A percentile compares a stretch with the other conserved stretches of the same genome.
Evolutionary conservation across 306 rosid genomes (phyloP).

Genomic region (Dicorynia guianensis): DNA sequence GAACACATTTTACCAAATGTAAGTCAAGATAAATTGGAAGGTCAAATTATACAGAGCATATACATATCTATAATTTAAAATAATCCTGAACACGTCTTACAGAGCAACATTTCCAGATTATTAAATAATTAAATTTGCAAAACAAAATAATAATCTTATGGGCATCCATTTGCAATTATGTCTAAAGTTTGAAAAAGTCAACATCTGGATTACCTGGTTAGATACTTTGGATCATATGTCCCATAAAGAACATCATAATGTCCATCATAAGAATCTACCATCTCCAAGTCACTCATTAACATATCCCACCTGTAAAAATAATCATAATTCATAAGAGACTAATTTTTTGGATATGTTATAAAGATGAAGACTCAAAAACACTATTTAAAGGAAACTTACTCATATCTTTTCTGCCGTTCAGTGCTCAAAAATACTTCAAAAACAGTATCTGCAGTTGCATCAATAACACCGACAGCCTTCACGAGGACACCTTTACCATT

Average conservation of each 20-base stretch:
- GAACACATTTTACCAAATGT: constrained; percentile 11
- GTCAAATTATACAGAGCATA: constrained; percentile 31
- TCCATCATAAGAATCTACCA: constrained; percentile 77
- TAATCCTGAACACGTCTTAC: background rate
- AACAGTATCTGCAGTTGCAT: constrained; percentile 77
- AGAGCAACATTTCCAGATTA: constrained; percentile 1
- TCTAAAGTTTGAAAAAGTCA: constrained; percentile 12
- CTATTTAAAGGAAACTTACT: constrained; percentile 58
- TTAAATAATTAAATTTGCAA: constrained; percentile 21
- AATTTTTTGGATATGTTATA: background rate
- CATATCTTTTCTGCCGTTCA: constrained; percentile 80
- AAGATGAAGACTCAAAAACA: background rate
- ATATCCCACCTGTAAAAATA: constrained; percentile 87
- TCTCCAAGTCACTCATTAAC: constrained; percentile 90
- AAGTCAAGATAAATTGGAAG: constrained; percentile 34
- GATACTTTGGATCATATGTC: constrained; percentile 82
- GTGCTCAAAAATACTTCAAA: constrained; percentile 80
- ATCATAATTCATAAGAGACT: constrained; percentile 17
- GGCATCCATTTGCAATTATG: constrained; percentile 11
- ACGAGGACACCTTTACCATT: constrained; percentile 79
- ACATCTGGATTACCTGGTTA: constrained; percentile 65
- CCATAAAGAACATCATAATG: constrained; percentile 90
- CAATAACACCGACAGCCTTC: constrained; percentile 85
- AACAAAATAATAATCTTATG: background rate
- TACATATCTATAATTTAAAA: background rate